phyloP scores from a whole-genome alignment of 2,329 filamentous ascomycete species.

The Aureobasidium sp. region DNA sequence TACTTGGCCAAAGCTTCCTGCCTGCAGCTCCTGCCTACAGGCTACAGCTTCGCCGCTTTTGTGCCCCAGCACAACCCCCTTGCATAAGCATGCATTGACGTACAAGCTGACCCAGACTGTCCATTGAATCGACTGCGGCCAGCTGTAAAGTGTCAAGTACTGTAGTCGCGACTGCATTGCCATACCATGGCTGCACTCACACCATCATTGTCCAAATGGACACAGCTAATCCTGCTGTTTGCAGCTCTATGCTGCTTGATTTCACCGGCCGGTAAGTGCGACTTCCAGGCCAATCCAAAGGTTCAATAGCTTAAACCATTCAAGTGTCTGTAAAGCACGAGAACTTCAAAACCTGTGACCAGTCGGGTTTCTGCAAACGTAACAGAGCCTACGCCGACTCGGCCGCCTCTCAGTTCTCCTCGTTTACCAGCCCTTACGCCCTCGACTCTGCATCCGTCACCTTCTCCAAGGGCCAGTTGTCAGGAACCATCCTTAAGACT shows the following conservation, averaged over 20 bases:
- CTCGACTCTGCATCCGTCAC: constrained; percentile 63
- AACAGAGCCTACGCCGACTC: constrained; percentile 84
- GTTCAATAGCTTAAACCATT: neutral
- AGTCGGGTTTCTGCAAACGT: constrained; percentile 94
- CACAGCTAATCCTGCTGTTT: constrained; percentile 53
- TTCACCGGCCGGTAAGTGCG: constrained; percentile 54
- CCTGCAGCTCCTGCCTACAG: neutral
- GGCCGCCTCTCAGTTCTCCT: constrained; percentile 51
- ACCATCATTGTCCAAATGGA: constrained; percentile 52
- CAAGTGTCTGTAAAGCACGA: constrained; percentile 77
- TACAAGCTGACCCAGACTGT: neutral
- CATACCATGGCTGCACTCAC: constrained; percentile 15
- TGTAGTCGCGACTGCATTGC: neutral
- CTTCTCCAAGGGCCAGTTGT: constrained; percentile 72
- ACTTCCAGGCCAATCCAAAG: neutral
- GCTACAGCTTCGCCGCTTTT: neutral
- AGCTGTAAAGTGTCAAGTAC: neutral
- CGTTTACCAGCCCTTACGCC: constrained; percentile 75
- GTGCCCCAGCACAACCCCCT: neutral
- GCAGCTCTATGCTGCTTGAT: constrained; percentile 52
- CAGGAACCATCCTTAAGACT: constrained; percentile 74
- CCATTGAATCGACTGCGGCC: neutral
- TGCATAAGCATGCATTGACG: neutral
- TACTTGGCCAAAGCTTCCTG: neutral
- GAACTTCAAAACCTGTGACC: constrained; percentile 93